A percentile compares a stretch with the other conserved stretches of the same genome.
These are phyloP conservation scores for Hemerocallis citrina DNA, from an alignment of 106 monocot genomes.

Conservation along the genomic window DNA sequence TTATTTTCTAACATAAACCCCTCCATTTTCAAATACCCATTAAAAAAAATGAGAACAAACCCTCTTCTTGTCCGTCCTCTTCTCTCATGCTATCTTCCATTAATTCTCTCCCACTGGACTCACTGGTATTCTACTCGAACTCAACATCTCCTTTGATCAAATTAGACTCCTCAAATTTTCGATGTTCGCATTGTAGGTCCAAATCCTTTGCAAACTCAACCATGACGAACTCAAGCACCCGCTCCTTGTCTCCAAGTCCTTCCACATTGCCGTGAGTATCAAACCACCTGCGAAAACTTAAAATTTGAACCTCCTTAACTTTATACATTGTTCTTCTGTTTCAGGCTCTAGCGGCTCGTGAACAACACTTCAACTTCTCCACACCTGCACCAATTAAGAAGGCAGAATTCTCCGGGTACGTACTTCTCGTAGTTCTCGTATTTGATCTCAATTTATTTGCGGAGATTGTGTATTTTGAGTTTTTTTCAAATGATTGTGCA, in stretches of 20 bases:
- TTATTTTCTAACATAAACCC: too few relatives aligned
- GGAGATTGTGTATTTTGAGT: background rate
- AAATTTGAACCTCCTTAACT: background rate
- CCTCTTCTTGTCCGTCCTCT: background rate
- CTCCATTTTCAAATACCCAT: too few relatives aligned
- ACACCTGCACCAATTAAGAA: constrained; percentile 8
- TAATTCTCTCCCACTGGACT: constrained; percentile 20
- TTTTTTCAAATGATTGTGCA: background rate
- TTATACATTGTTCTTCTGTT: background rate
- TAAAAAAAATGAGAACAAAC: too few relatives aligned
- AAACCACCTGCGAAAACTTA: background rate
- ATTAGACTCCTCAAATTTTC: background rate
- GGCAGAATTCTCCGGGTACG: constrained; percentile 3
- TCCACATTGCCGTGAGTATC: constrained; percentile 12
- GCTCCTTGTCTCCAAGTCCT: constrained; percentile 12
- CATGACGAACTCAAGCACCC: constrained; percentile 17
- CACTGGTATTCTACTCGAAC: constrained; percentile 6
- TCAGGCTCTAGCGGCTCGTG: constrained; percentile 12
- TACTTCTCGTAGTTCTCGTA: too few relatives aligned
- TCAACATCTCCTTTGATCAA: background rate
- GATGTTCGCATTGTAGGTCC: constrained; percentile 2
- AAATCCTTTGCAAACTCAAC: constrained; percentile 12
- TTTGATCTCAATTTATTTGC: background rate
- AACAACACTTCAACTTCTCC: constrained; percentile 14
- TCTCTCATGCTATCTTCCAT: constrained; percentile 12